Evolutionary conservation across 2,329 filamentous ascomycete species (phyloP), one percentile per base, ranked within the genome.

Genomic region (Penicillium occitanis): DNA sequence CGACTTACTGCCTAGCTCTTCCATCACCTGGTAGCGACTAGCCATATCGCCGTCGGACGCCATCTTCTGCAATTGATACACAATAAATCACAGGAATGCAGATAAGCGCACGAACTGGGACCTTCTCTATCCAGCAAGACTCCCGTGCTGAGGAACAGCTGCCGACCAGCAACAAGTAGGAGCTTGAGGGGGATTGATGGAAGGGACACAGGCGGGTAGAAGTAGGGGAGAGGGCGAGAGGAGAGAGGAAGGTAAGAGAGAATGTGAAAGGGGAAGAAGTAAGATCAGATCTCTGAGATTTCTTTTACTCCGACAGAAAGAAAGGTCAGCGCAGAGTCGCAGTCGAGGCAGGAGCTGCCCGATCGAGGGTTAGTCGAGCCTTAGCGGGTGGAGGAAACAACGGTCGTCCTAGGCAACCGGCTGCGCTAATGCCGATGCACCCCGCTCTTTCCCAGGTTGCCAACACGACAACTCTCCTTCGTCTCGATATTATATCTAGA

Each of bases 11-110:
- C 94, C 94, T 74, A 98, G 86, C 83, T 98, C 95, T 84, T 98
- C 94, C 74, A 98, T 86, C 77, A 98, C 91, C 81, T 97, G 91
- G 80, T 97, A 99, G 76, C 91, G 90, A 75, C 89, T 89, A 73
- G 93, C 91, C 83, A 96, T 89, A 28, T 63, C 61, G 61, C 61
- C 55, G 66, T 80, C 79, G 66, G 78, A 79, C 64, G 74, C 76
- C 78, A 80, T 80, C 67, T 67, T 75, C 74, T 69, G 57, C 46
- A 30, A 53, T 55, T 53, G 57, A 40, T 42, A 19, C 19, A 59
- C 62, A 48, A 37, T n/a, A 3, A 35, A 10, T 17, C 40, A 28
- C 33, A 42, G 37, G 55, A 59, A 42, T 59, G 55, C 55, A 60
- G 57, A 60, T 46, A 28, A 14, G 57, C n/a, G 57, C 35, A 30